Evolutionary conservation across 1,139 yeast genomes (phyloP).

Genomic region (Hemisphaericaspora lyxosophila): DNA sequence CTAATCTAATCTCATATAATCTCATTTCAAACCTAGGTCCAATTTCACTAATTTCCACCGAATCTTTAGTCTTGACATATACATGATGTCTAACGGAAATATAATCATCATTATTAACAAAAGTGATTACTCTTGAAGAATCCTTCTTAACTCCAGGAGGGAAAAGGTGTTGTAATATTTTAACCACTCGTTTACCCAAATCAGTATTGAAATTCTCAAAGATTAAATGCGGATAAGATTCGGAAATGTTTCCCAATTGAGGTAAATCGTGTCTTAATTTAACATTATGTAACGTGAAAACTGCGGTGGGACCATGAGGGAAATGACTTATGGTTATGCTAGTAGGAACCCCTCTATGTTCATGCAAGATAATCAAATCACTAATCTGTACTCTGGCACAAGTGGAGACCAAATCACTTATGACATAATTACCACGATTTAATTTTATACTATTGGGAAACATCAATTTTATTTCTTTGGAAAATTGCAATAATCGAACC

Average conservation of each 20-base stretch:
- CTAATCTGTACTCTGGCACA: constrained; percentile 71
- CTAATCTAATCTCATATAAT: constrained; percentile 80
- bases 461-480: constrained; percentile 85
- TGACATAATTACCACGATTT: constrained; percentile 89
- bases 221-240: constrained; percentile 89
- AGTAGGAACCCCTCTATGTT: constrained; percentile 97
- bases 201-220: constrained; percentile 88
- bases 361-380: constrained; percentile 84
- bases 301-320: constrained; percentile 97
- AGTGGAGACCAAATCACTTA: constrained; percentile 82
- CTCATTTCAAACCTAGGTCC: constrained; percentile 99
- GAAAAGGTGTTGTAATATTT: constrained; percentile 80
- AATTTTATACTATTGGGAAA: constrained; percentile 88
- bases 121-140: constrained; percentile 79
- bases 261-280: constrained; percentile 90
- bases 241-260: constrained; percentile 83
- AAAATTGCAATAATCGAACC: constrained; percentile 79
- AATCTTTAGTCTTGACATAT: constrained; percentile 82
- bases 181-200: constrained; percentile 80
- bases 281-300: constrained; percentile 92
- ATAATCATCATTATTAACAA: constrained; percentile 86
- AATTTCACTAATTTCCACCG: constrained; percentile 90
- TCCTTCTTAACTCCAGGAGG: constrained; percentile 97
- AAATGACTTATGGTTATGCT: constrained; percentile 90
- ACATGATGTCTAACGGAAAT: constrained; percentile 95